Percentiles rank a stretch among this genome's conserved stretches.
These are phyloP conservation scores for Rickenella mellea DNA, from an alignment of 768 basidiomycete genomes.

Conservation along the genomic window DNA sequence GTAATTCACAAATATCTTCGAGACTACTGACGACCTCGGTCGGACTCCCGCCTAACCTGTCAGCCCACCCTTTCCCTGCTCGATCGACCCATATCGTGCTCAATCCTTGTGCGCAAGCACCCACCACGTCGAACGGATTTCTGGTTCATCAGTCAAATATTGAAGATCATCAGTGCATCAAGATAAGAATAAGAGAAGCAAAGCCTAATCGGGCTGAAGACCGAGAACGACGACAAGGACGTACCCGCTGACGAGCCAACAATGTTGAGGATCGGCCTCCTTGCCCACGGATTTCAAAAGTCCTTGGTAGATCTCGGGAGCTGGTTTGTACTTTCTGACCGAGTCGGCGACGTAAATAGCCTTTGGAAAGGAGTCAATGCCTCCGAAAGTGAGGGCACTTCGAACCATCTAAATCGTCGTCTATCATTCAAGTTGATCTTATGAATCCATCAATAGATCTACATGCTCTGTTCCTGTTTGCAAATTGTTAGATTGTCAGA, in stretches of 20 bases:
- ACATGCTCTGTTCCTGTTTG: conserved; percentile 3
- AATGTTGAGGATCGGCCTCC: conserved; percentile 5
- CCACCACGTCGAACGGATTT: conserved; percentile 23
- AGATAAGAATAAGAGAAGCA: background rate
- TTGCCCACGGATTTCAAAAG: conserved; percentile 10
- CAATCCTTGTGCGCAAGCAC: conserved; percentile 16
- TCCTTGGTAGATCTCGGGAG: conserved; percentile 14
- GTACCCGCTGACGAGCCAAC: conserved; percentile 24
- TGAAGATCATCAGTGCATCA: background rate
- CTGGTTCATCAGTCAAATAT: conserved; percentile 7
- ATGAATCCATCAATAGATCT: too few species aligned
- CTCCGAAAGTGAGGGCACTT: conserved; percentile 9
- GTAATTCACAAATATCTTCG: too few species aligned
- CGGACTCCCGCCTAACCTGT: conserved; percentile 7
- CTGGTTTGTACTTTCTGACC: conserved; percentile 17
- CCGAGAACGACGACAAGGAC: conserved; percentile 2
- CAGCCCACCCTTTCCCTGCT: conserved; percentile 15
- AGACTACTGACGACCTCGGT: conserved; percentile 11
- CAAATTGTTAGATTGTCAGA: conserved; percentile 5
- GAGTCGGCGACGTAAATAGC: conserved; percentile 12
- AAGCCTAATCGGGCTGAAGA: background rate
- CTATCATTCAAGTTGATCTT: background rate
- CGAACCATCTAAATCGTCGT: conserved; percentile 14
- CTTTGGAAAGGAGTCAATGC: background rate
- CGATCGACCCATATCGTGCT: conserved; percentile 21